Percentiles rank a stretch among this genome's conserved stretches.
Conservation (phyloP, 768 basidiomycete species). For the Lactifluus volemus region DNA sequence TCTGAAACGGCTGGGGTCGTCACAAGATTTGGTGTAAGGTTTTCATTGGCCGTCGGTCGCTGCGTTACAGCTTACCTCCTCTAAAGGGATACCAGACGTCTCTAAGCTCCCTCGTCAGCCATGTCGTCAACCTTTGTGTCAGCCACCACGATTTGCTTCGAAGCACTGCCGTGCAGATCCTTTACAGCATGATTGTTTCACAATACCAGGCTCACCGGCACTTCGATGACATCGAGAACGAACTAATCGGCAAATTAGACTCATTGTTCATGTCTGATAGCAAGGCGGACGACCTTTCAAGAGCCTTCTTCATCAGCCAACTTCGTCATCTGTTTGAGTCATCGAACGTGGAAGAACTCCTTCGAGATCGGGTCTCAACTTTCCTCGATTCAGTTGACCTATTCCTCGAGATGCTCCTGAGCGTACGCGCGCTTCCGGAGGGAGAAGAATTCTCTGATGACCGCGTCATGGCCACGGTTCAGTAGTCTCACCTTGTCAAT, state of each 20-base stretch:
- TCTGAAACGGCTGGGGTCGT: slow-evolving; percentile 42
- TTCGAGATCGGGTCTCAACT: slow-evolving; percentile 65
- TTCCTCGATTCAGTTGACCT: slow-evolving; percentile 88
- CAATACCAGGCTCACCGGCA: slow-evolving; percentile 79
- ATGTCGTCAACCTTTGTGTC: slow-evolving; percentile 85
- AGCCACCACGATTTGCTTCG: slow-evolving; percentile 92
- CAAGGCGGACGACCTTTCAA: slow-evolving; percentile 83
- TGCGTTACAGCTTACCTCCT: slow-evolving; percentile 12
- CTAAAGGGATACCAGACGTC: slow-evolving; percentile 74
- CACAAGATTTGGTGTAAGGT: slow-evolving; percentile 62
- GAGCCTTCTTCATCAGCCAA: slow-evolving; percentile 88
- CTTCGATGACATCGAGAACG: slow-evolving; percentile 86
- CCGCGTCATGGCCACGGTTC: slow-evolving; percentile 82
- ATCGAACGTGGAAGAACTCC: slow-evolving; percentile 67
- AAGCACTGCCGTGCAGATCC: slow-evolving; percentile 82
- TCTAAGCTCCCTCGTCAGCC: slow-evolving; percentile 76
- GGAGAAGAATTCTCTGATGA: slow-evolving; percentile 94
- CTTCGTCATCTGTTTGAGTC: slow-evolving; percentile 85
- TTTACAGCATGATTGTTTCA: slow-evolving; percentile 92
- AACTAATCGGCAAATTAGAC: slow-evolving; percentile 85
- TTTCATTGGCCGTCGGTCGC: not conserved
- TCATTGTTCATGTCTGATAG: slow-evolving; percentile 89
- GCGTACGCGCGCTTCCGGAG: slow-evolving; percentile 80
- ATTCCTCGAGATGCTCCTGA: slow-evolving; percentile 86
- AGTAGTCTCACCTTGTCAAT: not conserved